These are phyloP conservation scores for Triangularia verruculosa DNA, from an alignment of 2,329 filamentous ascomycete species.

Conservation along the genomic window DNA sequence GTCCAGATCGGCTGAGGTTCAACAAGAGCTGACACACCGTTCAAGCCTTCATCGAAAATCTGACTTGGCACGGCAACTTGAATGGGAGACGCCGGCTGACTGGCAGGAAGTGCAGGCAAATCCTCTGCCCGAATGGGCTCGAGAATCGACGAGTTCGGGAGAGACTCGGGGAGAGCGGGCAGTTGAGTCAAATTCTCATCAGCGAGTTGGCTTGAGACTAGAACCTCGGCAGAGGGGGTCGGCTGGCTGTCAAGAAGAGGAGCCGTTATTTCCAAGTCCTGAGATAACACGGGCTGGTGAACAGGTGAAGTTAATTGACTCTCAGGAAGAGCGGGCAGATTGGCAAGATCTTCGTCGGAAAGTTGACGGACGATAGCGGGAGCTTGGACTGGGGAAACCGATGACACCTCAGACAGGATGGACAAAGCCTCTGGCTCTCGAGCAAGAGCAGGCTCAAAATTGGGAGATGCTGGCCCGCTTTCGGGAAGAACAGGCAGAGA, in stretches of 20 bases:
- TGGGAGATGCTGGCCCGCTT: not conserved
- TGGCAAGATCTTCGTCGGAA: not conserved
- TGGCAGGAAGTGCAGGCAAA: slow-evolving; percentile 2
- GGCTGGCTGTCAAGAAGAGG: not conserved
- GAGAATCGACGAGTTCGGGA: not conserved
- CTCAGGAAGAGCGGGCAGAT: not conserved
- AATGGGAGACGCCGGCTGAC: too few species aligned
- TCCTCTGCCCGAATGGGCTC: not conserved
- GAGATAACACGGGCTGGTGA: not conserved
- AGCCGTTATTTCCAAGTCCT: not conserved
- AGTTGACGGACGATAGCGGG: not conserved
- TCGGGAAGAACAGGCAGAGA: not conserved
- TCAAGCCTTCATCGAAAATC: too few species aligned
- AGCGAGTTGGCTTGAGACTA: not conserved
- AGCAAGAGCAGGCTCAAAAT: not conserved
- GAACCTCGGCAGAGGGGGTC: not conserved
- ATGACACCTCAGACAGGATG: not conserved
- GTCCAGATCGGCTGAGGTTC: slow-evolving; percentile 6
- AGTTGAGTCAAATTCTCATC: not conserved
- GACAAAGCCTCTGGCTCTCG: not conserved
- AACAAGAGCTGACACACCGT: not conserved
- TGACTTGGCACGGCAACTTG: too few species aligned
- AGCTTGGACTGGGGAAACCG: not conserved
- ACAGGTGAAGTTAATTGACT: slow-evolving; percentile 8
- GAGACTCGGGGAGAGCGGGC: not conserved